Percentiles rank a stretch among this genome's conserved stretches.
Evolutionary conservation across 1,139 yeast species (phyloP).

Genomic region (Debaryomyces coudertii): DNA sequence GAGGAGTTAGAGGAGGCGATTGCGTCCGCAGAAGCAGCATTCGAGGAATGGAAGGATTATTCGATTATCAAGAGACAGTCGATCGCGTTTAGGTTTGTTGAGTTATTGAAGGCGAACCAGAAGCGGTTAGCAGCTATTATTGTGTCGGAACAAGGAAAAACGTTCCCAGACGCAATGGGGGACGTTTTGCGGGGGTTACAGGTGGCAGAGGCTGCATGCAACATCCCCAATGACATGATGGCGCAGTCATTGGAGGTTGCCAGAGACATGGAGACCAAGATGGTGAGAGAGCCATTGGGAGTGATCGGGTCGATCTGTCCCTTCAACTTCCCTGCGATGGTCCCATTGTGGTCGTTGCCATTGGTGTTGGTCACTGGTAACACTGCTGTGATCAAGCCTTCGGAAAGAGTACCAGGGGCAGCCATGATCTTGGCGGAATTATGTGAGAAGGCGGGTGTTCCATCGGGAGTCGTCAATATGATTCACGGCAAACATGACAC

Average conservation of each 20-base stretch:
- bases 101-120: slow-evolving; percentile 67
- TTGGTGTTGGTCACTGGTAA: slow-evolving; percentile 77
- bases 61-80: slow-evolving; percentile 74
- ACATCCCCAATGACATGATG: slow-evolving; percentile 64
- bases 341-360: slow-evolving; percentile 83
- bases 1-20: slow-evolving; percentile 71
- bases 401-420: slow-evolving; percentile 81
- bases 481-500: slow-evolving; percentile 80
- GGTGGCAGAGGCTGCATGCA: slow-evolving; percentile 74
- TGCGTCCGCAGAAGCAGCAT: slow-evolving; percentile 64
- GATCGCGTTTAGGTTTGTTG: slow-evolving; percentile 72
- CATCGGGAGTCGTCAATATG: slow-evolving; percentile 73
- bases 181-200: slow-evolving; percentile 81
- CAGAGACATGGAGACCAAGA: slow-evolving; percentile 77
- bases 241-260: slow-evolving; percentile 73
- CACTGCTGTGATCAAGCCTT: slow-evolving; percentile 75
- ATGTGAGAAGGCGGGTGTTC: slow-evolving; percentile 76
- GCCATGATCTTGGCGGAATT: slow-evolving; percentile 77
- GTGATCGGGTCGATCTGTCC: slow-evolving; percentile 74
- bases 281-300: slow-evolving; percentile 67
- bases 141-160: slow-evolving; percentile 81
- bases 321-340: slow-evolving; percentile 86
- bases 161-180: slow-evolving; percentile 76
- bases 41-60: slow-evolving; percentile 59
- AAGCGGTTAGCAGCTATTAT: slow-evolving; percentile 72